Conservation (phyloP, 2,329 filamentous ascomycete species). For the Ophiocordyceps australis region DNA sequence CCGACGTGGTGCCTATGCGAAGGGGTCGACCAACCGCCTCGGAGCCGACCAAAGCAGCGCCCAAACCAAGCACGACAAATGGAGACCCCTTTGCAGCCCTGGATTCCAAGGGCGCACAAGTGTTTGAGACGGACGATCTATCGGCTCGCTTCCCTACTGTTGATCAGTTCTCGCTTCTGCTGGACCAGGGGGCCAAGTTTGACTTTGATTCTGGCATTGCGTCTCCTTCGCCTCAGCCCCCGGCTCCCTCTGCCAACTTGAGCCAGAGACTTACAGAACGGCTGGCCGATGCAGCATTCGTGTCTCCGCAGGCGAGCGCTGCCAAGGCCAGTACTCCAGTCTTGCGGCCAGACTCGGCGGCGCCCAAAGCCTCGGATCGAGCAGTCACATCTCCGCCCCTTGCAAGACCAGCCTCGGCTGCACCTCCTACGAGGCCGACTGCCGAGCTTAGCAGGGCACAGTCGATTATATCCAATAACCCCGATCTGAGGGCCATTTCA, state of each 20-base stretch:
- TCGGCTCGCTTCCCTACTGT: constrained; percentile 75
- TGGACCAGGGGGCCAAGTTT: constrained; percentile 70
- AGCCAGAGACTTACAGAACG: constrained; percentile 55
- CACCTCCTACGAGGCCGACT: constrained; percentile 22
- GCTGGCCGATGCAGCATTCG: constrained; percentile 73
- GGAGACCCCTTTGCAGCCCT: constrained; percentile 84
- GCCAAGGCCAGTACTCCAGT: constrained; percentile 5
- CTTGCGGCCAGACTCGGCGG: constrained; percentile 13
- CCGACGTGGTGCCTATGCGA: constrained; percentile 87
- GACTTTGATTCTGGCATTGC: constrained; percentile 52
- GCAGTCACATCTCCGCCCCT: constrained; percentile 8
- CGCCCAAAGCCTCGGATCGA: constrained; percentile 8
- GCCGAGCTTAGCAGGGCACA: constrained; percentile 36
- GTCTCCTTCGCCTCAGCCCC: constrained; percentile 25
- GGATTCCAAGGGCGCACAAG: constrained; percentile 38
- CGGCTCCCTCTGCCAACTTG: constrained; percentile 27
- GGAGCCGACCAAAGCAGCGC: constrained; percentile 22
- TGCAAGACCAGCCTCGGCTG: constrained; percentile 16
- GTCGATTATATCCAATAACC: constrained; percentile 43
- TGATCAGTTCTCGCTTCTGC: constrained; percentile 80
- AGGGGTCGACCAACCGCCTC: constrained; percentile 46
- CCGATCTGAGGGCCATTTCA: constrained; percentile 40
- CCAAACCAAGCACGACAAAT: constrained; percentile 27
- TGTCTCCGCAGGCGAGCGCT: constrained; percentile 16
- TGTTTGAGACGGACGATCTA: constrained; percentile 53